Conservation (phyloP, 208 protist genomes). For the Wallacemonas sp. region DNA sequence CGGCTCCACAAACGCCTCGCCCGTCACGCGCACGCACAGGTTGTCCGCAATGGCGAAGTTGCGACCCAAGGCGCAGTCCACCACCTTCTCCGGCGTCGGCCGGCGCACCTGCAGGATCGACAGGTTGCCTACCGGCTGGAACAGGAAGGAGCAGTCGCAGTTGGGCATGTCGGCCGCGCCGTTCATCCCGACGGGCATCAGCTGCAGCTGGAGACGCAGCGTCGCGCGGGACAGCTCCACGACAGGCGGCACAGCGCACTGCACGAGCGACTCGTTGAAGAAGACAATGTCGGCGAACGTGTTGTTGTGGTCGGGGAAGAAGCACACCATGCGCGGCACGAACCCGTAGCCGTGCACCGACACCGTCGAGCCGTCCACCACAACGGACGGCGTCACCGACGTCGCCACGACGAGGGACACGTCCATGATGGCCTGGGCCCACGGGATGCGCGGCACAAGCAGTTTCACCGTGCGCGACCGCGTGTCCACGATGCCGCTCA, state of each 20-base stretch:
- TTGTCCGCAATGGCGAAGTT: background rate
- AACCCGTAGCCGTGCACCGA: constrained; percentile 29
- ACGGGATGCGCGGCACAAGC: constrained; percentile 9
- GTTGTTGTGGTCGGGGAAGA: constrained; percentile 26
- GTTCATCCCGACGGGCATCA: background rate
- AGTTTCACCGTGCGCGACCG: constrained; percentile 21
- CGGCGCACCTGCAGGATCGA: constrained; percentile 8
- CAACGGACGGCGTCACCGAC: constrained; percentile 4
- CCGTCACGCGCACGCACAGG: background rate
- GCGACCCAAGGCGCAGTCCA: background rate
- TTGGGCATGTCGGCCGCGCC: background rate
- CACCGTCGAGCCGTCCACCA: constrained; percentile 20
- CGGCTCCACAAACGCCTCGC: background rate
- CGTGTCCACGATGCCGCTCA: constrained; percentile 11
- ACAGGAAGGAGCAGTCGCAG: constrained; percentile 11
- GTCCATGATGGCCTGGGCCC: constrained; percentile 13
- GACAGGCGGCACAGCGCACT: constrained; percentile 18
- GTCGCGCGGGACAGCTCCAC: background rate
- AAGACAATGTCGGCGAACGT: constrained; percentile 3
- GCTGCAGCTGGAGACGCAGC: constrained; percentile 11
- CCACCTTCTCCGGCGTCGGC: background rate
- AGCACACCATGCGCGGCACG: constrained; percentile 21
- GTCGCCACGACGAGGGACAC: constrained; percentile 20
- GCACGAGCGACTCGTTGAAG: constrained; percentile 1
- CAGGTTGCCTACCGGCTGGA: constrained; percentile 11